Evolutionary conservation across 805 yeast genomes (phyloP).

Genomic region (Metschnikowia similis): DNA sequence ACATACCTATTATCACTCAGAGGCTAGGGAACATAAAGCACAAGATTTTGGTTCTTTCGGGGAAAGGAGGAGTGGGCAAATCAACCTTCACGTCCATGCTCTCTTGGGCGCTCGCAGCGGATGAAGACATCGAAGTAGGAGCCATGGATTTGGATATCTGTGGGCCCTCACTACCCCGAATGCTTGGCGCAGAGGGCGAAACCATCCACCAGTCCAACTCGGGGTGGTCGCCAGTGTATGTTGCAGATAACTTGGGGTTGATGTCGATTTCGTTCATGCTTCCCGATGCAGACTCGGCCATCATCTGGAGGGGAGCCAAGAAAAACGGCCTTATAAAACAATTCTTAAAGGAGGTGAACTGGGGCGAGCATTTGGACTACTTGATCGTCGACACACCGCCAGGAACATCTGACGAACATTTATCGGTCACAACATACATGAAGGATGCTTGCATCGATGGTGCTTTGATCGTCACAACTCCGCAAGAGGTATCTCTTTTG

Average conservation of each 20-base stretch:
- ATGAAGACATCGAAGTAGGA: slow-evolving; percentile 78
- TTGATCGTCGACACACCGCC: slow-evolving; percentile 96
- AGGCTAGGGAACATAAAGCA: slow-evolving; percentile 66
- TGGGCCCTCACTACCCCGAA: slow-evolving; percentile 93
- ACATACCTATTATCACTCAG: slow-evolving; percentile 68
- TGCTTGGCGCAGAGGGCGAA: slow-evolving; percentile 90
- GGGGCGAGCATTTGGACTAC: slow-evolving; percentile 83
- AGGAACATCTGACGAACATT: slow-evolving; percentile 96
- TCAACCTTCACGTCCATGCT: slow-evolving; percentile 93
- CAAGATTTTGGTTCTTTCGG: slow-evolving; percentile 73
- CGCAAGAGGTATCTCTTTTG: slow-evolving; percentile 92
- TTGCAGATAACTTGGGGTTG: slow-evolving; percentile 89
- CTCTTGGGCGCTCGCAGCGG: slow-evolving; percentile 92
- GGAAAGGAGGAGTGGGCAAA: slow-evolving; percentile 96
- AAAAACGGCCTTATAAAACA: slow-evolving; percentile 91
- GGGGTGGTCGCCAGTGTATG: slow-evolving; percentile 97
- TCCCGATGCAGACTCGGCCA: slow-evolving; percentile 88
- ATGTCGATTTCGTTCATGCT: slow-evolving; percentile 95
- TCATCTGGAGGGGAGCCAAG: slow-evolving; percentile 97
- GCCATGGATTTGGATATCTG: slow-evolving; percentile 97
- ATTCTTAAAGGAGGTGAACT: slow-evolving; percentile 88
- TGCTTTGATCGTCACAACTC: slow-evolving; percentile 91
- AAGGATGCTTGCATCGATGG: slow-evolving; percentile 93
- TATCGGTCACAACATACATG: slow-evolving; percentile 82
- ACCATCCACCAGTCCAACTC: slow-evolving; percentile 81